Percentiles rank a stretch among this genome's conserved stretches.
phyloP scores from a whole-genome alignment of 371 early-diverging fungal genomes.

The Syncephalis plumigaleata region DNA sequence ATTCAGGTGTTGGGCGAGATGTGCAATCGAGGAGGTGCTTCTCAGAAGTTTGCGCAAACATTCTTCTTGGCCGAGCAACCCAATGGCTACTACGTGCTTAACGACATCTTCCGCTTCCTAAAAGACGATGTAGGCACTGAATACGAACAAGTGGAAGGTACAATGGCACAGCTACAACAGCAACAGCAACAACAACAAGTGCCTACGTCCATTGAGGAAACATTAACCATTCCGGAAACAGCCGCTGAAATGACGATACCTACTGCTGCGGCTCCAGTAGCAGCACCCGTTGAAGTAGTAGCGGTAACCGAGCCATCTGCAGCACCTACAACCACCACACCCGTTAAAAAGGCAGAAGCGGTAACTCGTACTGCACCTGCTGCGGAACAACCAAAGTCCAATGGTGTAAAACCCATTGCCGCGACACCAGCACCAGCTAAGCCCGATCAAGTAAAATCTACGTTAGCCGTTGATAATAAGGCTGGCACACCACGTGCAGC shows the following conservation, averaged over 20 bases:
- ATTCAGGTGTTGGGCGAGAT: constrained; percentile 88
- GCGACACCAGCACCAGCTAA: not conserved
- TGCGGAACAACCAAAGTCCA: not conserved
- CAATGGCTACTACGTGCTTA: constrained; percentile 80
- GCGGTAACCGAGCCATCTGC: constrained; percentile 4
- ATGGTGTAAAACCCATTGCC: constrained; percentile 3
- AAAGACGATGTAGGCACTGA: constrained; percentile 45
- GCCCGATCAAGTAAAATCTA: not conserved
- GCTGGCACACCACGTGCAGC: constrained; percentile 1
- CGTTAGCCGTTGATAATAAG: not conserved
- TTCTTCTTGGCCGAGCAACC: constrained; percentile 85
- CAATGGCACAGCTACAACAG: constrained; percentile 3
- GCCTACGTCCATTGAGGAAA: not conserved
- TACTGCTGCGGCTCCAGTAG: constrained; percentile 3
- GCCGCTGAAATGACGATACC: constrained; percentile 1
- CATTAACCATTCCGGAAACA: constrained; percentile 1
- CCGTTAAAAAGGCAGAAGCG: constrained; percentile 3
- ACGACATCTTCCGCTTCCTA: constrained; percentile 89
- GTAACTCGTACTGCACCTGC: constrained; percentile 2
- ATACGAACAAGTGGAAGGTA: constrained; percentile 8
- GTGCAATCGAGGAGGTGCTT: constrained; percentile 56
- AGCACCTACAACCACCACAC: not conserved
- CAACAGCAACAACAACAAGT: not conserved
- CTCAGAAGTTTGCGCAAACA: constrained; percentile 83
- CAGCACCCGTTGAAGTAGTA: not conserved